Percentiles rank a stretch among this genome's conserved stretches.
These are phyloP conservation scores for Leccinum subgranulosum DNA, from an alignment of 768 basidiomycete genomes.

Conservation along the genomic window DNA sequence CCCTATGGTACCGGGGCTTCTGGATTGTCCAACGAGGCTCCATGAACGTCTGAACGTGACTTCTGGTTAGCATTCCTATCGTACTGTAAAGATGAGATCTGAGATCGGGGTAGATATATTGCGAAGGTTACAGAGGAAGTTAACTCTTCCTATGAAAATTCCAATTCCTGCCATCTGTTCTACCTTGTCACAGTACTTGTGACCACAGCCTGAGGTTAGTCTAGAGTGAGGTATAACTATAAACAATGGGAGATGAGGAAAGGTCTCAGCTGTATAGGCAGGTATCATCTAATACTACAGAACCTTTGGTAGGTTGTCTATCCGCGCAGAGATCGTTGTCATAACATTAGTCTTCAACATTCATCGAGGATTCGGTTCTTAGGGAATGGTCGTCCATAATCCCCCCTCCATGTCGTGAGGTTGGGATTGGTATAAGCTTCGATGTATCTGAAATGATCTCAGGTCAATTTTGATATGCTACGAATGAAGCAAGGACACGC, in stretches of 20 bases:
- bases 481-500: slow-evolving; percentile 17
- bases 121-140: not conserved
- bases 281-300: not conserved
- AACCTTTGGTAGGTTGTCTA: not conserved
- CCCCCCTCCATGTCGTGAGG: slow-evolving; percentile 41
- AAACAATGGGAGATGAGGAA: not conserved
- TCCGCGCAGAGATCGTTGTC: not conserved
- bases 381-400: slow-evolving; percentile 45
- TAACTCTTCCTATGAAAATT: not conserved
- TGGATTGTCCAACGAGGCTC: slow-evolving; percentile 6
- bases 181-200: not conserved
- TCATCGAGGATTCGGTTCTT: slow-evolving; percentile 46
- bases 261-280: no score
- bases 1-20: slow-evolving; percentile 1
- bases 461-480: not conserved
- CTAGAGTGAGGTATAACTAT: not conserved
- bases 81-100: not conserved
- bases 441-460: slow-evolving; percentile 41
- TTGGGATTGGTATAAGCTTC: slow-evolving; percentile 69
- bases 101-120: not conserved
- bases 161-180: not conserved
- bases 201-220: not conserved
- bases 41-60: slow-evolving; percentile 1
- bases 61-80: not conserved
- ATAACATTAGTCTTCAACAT: slow-evolving; percentile 31